Evolutionary conservation across 1,284 basidiomycete species (phyloP).

Genomic region (Xerocomus nothofagi): DNA sequence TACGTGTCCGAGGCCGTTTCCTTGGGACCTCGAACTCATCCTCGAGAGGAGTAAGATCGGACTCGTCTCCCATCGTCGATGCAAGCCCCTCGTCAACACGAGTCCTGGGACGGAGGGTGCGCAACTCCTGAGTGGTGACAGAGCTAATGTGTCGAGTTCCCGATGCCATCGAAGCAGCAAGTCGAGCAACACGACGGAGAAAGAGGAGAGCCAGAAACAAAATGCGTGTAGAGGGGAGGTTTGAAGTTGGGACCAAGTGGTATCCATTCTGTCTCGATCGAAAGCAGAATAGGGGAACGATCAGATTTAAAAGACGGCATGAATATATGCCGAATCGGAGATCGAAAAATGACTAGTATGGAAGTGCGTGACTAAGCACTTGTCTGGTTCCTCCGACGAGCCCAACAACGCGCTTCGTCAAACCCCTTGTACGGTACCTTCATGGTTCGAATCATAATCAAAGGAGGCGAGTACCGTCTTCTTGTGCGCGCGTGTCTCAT

Average conservation of each 20-base stretch:
- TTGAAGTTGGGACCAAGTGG: not conserved
- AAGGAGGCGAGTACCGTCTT: conserved; percentile 66
- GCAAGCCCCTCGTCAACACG: not conserved
- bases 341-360: conserved; percentile 12
- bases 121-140: conserved; percentile 15
- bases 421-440: not conserved
- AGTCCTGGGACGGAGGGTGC: conserved; percentile 1
- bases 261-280: not conserved
- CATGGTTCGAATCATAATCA: conserved; percentile 92
- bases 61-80: conserved; percentile 4
- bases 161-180: conserved; percentile 2
- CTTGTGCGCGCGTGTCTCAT: not conserved
- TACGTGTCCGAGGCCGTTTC: not conserved
- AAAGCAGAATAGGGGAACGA: conserved; percentile 16
- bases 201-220: not conserved
- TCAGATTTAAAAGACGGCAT: not conserved
- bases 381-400: too few species aligned
- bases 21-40: conserved; percentile 7
- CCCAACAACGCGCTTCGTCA: not conserved
- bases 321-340: conserved; percentile 18
- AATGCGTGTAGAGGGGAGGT: not conserved
- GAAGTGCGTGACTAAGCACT: conserved; percentile 12
- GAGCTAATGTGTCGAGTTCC: conserved; percentile 1
- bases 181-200: not conserved
- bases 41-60: conserved; percentile 18